Evolutionary conservation across 2,329 filamentous ascomycete species (phyloP).

Genomic region (Chaetomiaceae sp.): DNA sequence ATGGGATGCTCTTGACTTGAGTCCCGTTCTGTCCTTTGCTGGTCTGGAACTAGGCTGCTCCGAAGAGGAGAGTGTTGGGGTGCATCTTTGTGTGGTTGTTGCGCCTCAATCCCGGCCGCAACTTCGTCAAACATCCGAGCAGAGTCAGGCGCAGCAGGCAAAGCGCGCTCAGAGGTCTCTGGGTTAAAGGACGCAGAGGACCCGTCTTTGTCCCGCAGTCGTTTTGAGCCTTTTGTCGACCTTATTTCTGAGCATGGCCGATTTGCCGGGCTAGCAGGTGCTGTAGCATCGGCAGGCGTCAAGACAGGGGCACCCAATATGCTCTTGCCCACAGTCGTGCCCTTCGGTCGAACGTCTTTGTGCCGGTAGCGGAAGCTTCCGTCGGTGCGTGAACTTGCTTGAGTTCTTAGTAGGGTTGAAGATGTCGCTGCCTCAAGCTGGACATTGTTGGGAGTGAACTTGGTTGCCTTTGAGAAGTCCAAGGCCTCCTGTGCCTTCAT

Average conservation of each 20-base stretch:
- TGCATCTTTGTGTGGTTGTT: background rate
- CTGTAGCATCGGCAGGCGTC: background rate
- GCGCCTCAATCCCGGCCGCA: background rate
- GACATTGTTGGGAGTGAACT: background rate
- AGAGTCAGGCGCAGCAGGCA: background rate
- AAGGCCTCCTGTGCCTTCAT: background rate
- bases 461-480: background rate
- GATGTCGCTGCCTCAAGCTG: background rate
- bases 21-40: background rate
- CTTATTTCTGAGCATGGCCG: too few relatives aligned
- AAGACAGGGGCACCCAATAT: background rate
- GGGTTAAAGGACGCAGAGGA: background rate
- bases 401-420: background rate
- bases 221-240: background rate
- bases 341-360: slow-evolving; percentile 1
- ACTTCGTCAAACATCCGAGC: background rate
- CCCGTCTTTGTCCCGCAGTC: background rate
- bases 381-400: slow-evolving; percentile 13
- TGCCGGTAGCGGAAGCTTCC: slow-evolving; percentile 22
- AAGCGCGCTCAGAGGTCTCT: too few relatives aligned
- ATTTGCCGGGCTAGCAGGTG: background rate
- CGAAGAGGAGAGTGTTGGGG: background rate
- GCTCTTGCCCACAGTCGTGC: background rate
- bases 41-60: background rate
- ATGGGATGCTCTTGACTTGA: background rate